Evolutionary conservation across 2,329 filamentous ascomycete genomes (phyloP).

Genomic region (Neophaeococcomyces aloes): DNA sequence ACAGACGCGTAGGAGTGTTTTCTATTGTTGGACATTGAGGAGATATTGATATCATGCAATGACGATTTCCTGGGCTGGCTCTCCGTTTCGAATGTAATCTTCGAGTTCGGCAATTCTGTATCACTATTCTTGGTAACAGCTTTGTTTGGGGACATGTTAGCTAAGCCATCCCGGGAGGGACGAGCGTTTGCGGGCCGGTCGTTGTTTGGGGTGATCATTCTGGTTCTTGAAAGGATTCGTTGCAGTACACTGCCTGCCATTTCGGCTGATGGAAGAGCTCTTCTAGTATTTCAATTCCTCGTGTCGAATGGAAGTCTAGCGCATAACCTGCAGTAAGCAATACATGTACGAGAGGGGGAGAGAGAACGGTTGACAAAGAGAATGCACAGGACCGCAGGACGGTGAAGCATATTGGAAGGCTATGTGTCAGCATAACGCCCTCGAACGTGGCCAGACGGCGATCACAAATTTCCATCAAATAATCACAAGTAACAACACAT

Average conservation of each 20-base stretch:
- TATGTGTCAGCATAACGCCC: slow-evolving; percentile 7
- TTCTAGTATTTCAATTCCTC: not conserved
- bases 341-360: not conserved
- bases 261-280: not conserved
- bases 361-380: slow-evolving; percentile 9
- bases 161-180: not conserved
- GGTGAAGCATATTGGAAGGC: too few relatives aligned
- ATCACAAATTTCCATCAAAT: slow-evolving; percentile 4
- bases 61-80: not conserved
- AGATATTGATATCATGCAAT: not conserved
- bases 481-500: not conserved
- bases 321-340: not conserved
- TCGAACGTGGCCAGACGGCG: too few relatives aligned
- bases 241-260: slow-evolving; percentile 6
- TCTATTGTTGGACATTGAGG: slow-evolving; percentile 8
- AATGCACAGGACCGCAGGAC: slow-evolving; percentile 1
- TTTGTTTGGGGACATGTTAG: slow-evolving; percentile 1
- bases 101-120: not conserved
- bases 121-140: not conserved
- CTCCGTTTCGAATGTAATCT: slow-evolving; percentile 2
- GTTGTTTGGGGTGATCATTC: not conserved
- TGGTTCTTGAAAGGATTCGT: slow-evolving; percentile 4
- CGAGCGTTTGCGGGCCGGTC: not conserved
- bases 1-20: slow-evolving; percentile 23
- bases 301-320: not conserved